Percentiles rank a stretch among this genome's conserved stretches.
These are phyloP conservation scores for Cicer arietinum DNA, from an alignment of 306 rosid genomes.

Conservation along the genomic window DNA sequence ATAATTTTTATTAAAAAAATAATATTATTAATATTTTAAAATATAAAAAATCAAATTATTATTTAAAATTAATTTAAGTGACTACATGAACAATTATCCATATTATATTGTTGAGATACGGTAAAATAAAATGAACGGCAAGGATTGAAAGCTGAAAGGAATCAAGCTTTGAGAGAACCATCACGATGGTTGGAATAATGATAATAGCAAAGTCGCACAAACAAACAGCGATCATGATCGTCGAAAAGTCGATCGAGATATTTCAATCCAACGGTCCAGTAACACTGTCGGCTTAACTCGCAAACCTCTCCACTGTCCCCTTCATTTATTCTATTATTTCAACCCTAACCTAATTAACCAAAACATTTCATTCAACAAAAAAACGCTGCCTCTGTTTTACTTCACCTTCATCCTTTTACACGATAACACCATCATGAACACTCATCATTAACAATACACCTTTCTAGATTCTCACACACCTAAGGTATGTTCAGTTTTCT, in stretches of 20 bases:
- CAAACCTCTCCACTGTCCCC: background rate
- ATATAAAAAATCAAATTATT: no score
- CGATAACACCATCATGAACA: background rate
- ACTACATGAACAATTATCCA: no score
- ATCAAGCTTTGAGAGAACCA: background rate
- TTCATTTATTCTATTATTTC: background rate
- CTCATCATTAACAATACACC: background rate
- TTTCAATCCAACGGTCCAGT: conserved; percentile 18
- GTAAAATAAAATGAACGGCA: background rate
- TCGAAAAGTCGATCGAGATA: background rate
- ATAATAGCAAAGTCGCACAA: background rate
- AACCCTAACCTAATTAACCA: conserved; percentile 42
- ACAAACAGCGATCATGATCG: background rate
- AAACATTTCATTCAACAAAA: background rate
- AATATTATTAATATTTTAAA: no score
- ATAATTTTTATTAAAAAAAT: no score
- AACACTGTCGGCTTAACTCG: background rate
- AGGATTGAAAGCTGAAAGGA: background rate
- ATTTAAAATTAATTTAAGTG: no score
- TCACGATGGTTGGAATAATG: background rate
- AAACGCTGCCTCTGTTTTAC: conserved; percentile 37
- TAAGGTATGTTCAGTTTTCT: background rate
- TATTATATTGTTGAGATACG: background rate
- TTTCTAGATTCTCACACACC: conserved; percentile 1
- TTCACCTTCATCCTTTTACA: background rate